These are phyloP conservation scores for Apiosordaria backusii DNA, from an alignment of 495 filamentous ascomycete species.

Conservation along the genomic window DNA sequence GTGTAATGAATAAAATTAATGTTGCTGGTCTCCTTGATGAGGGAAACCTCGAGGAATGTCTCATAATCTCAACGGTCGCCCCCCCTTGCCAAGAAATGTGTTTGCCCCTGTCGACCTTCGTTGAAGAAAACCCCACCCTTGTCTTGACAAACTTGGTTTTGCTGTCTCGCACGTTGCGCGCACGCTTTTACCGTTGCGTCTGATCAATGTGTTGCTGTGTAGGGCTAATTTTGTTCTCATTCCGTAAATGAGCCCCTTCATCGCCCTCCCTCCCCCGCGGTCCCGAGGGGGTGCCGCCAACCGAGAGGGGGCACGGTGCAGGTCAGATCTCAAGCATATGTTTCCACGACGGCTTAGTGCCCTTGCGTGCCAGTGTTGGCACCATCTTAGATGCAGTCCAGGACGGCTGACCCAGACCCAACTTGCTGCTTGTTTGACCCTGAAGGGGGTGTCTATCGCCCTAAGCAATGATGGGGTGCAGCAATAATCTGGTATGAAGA, in stretches of 20 bases:
- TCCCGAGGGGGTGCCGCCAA: conserved; percentile 12
- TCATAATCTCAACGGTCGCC: conserved; percentile 9
- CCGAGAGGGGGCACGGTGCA: conserved; percentile 12
- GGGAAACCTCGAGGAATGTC: conserved; percentile 5
- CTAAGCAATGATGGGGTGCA: conserved; percentile 16
- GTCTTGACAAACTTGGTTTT: conserved; percentile 17
- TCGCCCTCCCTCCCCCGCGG: conserved; percentile 6
- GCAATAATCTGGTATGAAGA: conserved; percentile 19
- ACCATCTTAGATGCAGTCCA: conserved; percentile 9
- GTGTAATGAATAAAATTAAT: conserved; percentile 24
- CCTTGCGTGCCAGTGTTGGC: conserved; percentile 43
- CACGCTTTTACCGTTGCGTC: conserved; percentile 9
- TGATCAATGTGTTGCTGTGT: conserved; percentile 21
- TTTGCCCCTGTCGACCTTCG: conserved; percentile 6
- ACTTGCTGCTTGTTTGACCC: conserved; percentile 11
- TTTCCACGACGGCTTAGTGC: conserved; percentile 23
- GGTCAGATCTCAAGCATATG: conserved; percentile 8
- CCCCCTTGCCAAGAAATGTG: conserved; percentile 7
- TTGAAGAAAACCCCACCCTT: conserved; percentile 20
- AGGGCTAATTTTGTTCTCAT: conserved; percentile 29
- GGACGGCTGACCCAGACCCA: not conserved
- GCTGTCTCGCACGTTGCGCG: conserved; percentile 9
- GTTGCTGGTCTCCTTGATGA: not conserved
- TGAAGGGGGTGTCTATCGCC: conserved; percentile 12
- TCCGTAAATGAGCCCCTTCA: conserved; percentile 18